Evolutionary conservation across 164 flowering plant species (phyloP).

Genomic region (Dillenia suffruticosa): DNA sequence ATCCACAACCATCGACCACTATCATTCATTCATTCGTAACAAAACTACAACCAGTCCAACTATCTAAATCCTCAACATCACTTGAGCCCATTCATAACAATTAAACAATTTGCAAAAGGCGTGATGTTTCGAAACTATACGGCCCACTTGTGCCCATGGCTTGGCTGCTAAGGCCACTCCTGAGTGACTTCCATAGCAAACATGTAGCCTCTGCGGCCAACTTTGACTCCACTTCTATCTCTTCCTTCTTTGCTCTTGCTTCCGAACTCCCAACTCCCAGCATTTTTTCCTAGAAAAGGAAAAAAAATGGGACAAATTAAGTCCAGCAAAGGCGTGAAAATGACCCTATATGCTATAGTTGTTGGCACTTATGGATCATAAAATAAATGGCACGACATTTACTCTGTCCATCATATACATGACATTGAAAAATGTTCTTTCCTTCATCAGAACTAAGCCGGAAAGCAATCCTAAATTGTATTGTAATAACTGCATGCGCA

Average conservation of each 20-base stretch:
- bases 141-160: slow-evolving; percentile 58
- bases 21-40: background rate
- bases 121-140: slow-evolving; percentile 4
- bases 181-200: slow-evolving; percentile 66
- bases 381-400: too few species aligned
- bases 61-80: background rate
- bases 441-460: too few species aligned
- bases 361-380: too few species aligned
- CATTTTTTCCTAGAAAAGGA: slow-evolving; percentile 29
- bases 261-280: slow-evolving; percentile 67
- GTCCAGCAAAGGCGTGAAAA: too few species aligned
- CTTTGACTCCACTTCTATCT: slow-evolving; percentile 39
- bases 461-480: too few species aligned
- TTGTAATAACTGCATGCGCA: too few species aligned
- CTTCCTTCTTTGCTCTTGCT: slow-evolving; percentile 58
- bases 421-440: too few species aligned
- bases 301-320: background rate
- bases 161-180: slow-evolving; percentile 78
- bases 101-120: background rate
- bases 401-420: too few species aligned
- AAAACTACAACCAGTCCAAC: background rate
- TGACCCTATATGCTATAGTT: too few species aligned
- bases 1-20: too few species aligned
- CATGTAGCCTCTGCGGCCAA: slow-evolving; percentile 67
- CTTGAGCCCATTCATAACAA: background rate